phyloP scores from a whole-genome alignment of 768 basidiomycete genomes.

The Trametes punicea region DNA sequence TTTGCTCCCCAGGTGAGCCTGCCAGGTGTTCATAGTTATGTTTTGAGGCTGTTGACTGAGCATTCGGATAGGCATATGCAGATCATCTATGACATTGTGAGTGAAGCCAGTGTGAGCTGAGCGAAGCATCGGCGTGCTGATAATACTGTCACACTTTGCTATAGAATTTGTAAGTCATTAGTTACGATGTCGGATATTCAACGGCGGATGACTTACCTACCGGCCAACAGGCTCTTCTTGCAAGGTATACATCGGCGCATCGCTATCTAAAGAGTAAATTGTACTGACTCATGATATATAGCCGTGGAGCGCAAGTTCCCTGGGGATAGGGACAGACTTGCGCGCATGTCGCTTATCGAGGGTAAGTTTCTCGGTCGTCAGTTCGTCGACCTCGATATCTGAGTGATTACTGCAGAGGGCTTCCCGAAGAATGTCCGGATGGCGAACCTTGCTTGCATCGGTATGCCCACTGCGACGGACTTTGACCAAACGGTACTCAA shows the following conservation, averaged over 20 bases:
- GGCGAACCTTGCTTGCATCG: constrained; percentile 90
- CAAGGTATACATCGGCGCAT: constrained; percentile 45
- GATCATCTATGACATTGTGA: constrained; percentile 86
- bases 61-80: constrained; percentile 62
- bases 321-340: constrained; percentile 73
- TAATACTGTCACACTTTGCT: neutral
- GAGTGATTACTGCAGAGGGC: constrained; percentile 54
- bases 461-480: constrained; percentile 25
- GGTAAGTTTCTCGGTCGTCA: constrained; percentile 38
- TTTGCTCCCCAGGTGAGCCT: constrained; percentile 57
- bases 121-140: too few species aligned
- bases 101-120: too few species aligned
- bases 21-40: neutral
- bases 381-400: too few species aligned
- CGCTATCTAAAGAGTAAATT: neutral
- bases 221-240: constrained; percentile 52
- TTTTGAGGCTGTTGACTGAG: neutral
- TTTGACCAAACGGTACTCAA: neutral
- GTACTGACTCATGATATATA: constrained; percentile 22
- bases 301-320: constrained; percentile 91
- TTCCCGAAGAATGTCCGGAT: constrained; percentile 83
- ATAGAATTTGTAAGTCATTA: constrained; percentile 47
- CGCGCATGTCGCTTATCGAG: constrained; percentile 91
- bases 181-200: neutral
- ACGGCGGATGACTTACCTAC: too few species aligned